Conservation (phyloP, 345 rosid genomes). For the Raphanus sativus region DNA sequence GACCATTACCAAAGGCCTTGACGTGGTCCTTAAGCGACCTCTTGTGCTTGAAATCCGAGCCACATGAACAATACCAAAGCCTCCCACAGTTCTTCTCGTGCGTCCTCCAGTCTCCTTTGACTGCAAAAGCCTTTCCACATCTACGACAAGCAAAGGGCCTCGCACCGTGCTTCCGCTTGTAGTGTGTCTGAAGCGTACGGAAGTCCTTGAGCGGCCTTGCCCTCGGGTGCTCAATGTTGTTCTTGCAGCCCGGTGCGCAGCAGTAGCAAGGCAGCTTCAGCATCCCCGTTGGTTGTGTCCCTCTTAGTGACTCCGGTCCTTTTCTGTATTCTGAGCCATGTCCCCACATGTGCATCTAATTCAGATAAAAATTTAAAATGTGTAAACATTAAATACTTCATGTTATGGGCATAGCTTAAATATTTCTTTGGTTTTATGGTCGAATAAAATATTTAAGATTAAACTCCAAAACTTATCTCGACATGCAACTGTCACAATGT, state of each 20-base stretch:
- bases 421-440: neutral
- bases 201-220: conserved; percentile 91
- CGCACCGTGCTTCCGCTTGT: conserved; percentile 91
- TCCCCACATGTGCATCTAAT: conserved; percentile 99
- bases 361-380: neutral
- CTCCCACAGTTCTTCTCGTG: conserved; percentile 98
- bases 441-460: too few relatives aligned
- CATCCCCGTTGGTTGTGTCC: conserved; percentile 97
- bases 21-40: conserved; percentile 94
- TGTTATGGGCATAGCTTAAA: neutral
- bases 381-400: neutral
- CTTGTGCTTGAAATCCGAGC: conserved; percentile 96
- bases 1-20: conserved; percentile 81
- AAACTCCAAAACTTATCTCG: neutral
- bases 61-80: conserved; percentile 94
- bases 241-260: conserved; percentile 91
- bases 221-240: conserved; percentile 93
- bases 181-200: conserved; percentile 97
- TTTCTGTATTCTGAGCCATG: conserved; percentile 96
- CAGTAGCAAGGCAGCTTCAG: conserved; percentile 91
- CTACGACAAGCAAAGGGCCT: conserved; percentile 89
- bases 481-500: neutral
- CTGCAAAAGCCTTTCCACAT: conserved; percentile 92
- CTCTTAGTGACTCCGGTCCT: conserved; percentile 92
- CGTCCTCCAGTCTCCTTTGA: conserved; percentile 97